phyloP scores from a whole-genome alignment of 345 rosid species.

The Pugionium dolabratum region DNA sequence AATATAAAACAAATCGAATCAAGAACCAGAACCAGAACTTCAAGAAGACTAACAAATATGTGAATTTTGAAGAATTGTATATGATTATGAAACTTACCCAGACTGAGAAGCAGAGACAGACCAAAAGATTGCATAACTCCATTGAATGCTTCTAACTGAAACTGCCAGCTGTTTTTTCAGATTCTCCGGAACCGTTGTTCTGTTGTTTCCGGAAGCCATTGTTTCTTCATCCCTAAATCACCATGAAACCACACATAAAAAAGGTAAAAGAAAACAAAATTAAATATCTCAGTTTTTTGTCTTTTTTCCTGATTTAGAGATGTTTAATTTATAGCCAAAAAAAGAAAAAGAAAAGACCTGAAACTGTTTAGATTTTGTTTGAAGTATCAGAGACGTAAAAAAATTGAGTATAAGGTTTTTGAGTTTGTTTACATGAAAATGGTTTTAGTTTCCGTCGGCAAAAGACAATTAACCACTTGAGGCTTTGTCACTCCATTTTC shows the following conservation, averaged over 20 bases:
- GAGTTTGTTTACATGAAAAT: constrained; percentile 27
- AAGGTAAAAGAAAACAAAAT: constrained; percentile 10
- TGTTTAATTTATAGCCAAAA: constrained; percentile 1
- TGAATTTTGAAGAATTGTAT: not conserved
- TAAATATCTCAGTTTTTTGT: not conserved
- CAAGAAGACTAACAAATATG: not conserved
- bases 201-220: constrained; percentile 29
- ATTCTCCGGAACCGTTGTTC: constrained; percentile 46
- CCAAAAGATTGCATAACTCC: constrained; percentile 99
- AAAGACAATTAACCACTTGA: constrained; percentile 4
- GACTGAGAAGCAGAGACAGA: constrained; percentile 64
- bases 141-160: constrained; percentile 79
- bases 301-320: constrained; percentile 18
- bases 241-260: constrained; percentile 24
- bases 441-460: constrained; percentile 17
- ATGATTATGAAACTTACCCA: constrained; percentile 54
- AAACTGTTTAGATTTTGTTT: constrained; percentile 10
- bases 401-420: constrained; percentile 14
- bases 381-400: constrained; percentile 9
- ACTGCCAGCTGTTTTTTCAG: constrained; percentile 77
- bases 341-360: not conserved
- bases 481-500: constrained; percentile 13
- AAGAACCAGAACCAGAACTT: constrained; percentile 15
- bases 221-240: constrained; percentile 36
- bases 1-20: not conserved